A percentile compares a stretch with the other conserved stretches of the same genome.
These are phyloP conservation scores for Cyclocybe cylindracea DNA, from an alignment of 768 basidiomycete species.

Conservation along the genomic window DNA sequence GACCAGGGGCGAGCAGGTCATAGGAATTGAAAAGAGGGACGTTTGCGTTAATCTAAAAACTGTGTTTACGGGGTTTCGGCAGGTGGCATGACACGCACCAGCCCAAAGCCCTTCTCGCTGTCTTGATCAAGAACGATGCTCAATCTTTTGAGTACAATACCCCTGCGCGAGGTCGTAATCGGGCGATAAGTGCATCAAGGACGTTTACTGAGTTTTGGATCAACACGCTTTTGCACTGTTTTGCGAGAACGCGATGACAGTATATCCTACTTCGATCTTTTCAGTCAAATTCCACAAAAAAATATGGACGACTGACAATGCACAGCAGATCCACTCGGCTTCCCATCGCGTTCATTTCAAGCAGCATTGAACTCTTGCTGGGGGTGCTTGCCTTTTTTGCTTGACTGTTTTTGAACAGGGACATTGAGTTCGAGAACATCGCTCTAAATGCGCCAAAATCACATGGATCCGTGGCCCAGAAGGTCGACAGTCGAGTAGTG, in stretches of 20 bases:
- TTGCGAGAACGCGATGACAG: constrained; percentile 77
- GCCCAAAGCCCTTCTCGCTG: constrained; percentile 83
- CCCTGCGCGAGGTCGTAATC: constrained; percentile 57
- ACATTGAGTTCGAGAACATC: constrained; percentile 74
- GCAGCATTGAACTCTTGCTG: constrained; percentile 44
- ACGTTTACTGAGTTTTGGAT: constrained; percentile 69
- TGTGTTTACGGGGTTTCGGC: neutral
- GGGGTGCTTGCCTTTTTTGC: constrained; percentile 61
- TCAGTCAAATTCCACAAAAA: constrained; percentile 8
- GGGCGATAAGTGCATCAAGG: constrained; percentile 58
- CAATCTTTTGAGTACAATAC: constrained; percentile 72
- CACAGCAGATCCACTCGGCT: constrained; percentile 65
- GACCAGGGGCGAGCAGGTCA: constrained; percentile 73
- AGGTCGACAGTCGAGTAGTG: too few species aligned
- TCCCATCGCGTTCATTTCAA: constrained; percentile 62
- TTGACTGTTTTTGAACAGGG: constrained; percentile 41
- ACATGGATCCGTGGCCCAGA: too few species aligned
- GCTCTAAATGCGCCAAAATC: neutral
- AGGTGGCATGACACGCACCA: constrained; percentile 46
- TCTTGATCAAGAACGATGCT: constrained; percentile 82
- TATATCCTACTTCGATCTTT: constrained; percentile 74
- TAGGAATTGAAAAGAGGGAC: constrained; percentile 60
- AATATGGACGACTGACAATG: constrained; percentile 54
- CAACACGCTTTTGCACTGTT: constrained; percentile 68
- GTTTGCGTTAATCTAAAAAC: constrained; percentile 68